A percentile compares a stretch with the other conserved stretches of the same genome.
Conservation (phyloP, 2,329 filamentous ascomycete genomes). For the Emmonsiellopsis sp. region DNA sequence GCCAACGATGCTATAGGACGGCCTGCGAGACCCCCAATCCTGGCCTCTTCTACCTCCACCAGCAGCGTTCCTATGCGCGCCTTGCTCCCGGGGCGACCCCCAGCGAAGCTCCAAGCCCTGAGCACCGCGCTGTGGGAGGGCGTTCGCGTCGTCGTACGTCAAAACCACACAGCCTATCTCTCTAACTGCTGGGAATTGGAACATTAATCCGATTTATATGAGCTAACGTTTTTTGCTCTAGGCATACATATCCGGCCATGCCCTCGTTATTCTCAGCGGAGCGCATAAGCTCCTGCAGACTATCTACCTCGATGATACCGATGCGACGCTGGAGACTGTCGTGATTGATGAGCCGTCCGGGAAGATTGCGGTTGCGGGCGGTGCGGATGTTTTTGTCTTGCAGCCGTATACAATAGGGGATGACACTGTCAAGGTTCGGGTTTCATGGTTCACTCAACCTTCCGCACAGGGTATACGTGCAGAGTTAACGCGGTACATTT, state of each 20-base stretch:
- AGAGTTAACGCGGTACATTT: slow-evolving; percentile 5
- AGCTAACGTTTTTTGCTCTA: slow-evolving; percentile 27
- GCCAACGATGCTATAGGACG: slow-evolving; percentile 11
- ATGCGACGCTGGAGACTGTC: slow-evolving; percentile 60
- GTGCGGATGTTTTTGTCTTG: slow-evolving; percentile 63
- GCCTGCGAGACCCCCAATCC: slow-evolving; percentile 1
- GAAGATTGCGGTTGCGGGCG: slow-evolving; percentile 71
- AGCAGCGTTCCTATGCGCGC: slow-evolving; percentile 57
- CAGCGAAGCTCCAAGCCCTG: slow-evolving; percentile 67
- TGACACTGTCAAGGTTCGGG: slow-evolving; percentile 61
- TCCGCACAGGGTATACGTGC: background rate
- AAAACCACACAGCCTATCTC: background rate
- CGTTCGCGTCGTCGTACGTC: slow-evolving; percentile 61
- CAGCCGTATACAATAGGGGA: slow-evolving; percentile 62
- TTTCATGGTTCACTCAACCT: background rate
- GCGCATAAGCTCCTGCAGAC: slow-evolving; percentile 74
- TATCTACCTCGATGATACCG: slow-evolving; percentile 70
- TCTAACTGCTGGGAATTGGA: background rate
- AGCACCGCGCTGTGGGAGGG: slow-evolving; percentile 65
- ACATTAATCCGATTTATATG: background rate
- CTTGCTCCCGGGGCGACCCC: slow-evolving; percentile 70
- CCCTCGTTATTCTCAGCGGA: slow-evolving; percentile 71
- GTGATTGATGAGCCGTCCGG: slow-evolving; percentile 73
- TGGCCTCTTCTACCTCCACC: slow-evolving; percentile 7
- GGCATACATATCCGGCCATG: slow-evolving; percentile 85